Evolutionary conservation across 2,329 filamentous ascomycete genomes (phyloP).

Genomic region (Aspergillus sp.): DNA sequence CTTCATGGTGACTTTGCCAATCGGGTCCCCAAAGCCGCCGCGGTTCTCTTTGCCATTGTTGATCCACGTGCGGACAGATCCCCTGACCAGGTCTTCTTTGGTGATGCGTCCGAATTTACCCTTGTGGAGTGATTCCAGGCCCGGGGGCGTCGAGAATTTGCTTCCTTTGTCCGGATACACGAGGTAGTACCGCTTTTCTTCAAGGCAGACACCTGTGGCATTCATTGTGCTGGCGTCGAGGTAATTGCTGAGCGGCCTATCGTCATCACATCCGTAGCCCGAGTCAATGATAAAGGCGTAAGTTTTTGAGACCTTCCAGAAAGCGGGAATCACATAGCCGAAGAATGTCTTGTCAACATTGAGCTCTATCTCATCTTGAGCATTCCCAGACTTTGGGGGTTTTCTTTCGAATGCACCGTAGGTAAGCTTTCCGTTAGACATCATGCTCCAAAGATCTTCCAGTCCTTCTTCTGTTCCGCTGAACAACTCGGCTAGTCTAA

Average conservation of each 20-base stretch:
- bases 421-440: constrained; percentile 12
- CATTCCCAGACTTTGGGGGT: not conserved
- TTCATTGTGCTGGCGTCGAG: constrained; percentile 7
- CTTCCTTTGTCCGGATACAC: constrained; percentile 9
- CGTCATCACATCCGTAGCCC: constrained; percentile 11
- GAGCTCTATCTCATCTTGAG: not conserved
- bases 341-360: constrained; percentile 5
- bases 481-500: not conserved
- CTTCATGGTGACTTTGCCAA: constrained; percentile 20
- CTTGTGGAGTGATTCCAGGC: constrained; percentile 1
- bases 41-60: constrained; percentile 36
- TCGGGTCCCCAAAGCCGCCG: constrained; percentile 22
- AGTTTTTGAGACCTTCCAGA: constrained; percentile 9
- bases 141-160: constrained; percentile 7
- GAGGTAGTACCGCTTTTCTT: constrained; percentile 12
- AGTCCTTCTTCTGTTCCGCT: not conserved
- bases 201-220: constrained; percentile 7
- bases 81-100: constrained; percentile 5
- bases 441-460: not conserved
- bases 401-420: not conserved
- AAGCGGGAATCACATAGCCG: constrained; percentile 9
- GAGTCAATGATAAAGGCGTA: constrained; percentile 16
- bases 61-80: constrained; percentile 11
- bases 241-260: constrained; percentile 2
- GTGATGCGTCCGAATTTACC: not conserved